Conservation (phyloP, 495 filamentous ascomycete species). For the Aspergillus heteromorphus region DNA sequence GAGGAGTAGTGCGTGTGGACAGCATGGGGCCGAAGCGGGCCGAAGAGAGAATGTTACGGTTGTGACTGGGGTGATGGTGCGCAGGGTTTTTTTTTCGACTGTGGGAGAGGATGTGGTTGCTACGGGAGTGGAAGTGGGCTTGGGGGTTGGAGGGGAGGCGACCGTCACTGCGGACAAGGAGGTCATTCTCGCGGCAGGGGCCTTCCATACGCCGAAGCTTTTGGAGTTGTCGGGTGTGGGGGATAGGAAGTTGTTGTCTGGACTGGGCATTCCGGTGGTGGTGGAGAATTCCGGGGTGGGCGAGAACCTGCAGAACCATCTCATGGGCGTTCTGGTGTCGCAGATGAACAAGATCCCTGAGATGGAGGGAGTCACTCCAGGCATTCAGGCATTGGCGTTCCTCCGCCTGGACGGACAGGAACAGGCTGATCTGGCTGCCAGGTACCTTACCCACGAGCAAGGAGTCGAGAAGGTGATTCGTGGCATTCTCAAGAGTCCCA, state of each 20-base stretch:
- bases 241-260: slow-evolving; percentile 1
- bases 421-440: no score
- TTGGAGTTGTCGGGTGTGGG: slow-evolving; percentile 50
- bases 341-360: neutral
- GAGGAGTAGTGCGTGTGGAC: slow-evolving; percentile 23
- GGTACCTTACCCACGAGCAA: neutral
- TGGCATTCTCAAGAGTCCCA: neutral
- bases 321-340: neutral
- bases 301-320: neutral
- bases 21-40: slow-evolving; percentile 35
- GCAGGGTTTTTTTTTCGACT: slow-evolving; percentile 28
- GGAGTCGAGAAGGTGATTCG: neutral
- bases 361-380: neutral
- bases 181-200: slow-evolving; percentile 50
- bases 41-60: slow-evolving; percentile 40
- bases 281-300: neutral
- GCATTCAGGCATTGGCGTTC: neutral
- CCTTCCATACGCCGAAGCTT: slow-evolving; percentile 48
- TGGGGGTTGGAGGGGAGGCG: neutral
- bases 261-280: neutral
- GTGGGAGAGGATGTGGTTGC: slow-evolving; percentile 7
- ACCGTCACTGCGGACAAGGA: slow-evolving; percentile 27
- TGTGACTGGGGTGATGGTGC: slow-evolving; percentile 40
- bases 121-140: slow-evolving; percentile 26
- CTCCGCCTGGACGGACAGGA: neutral